phyloP scores from a whole-genome alignment of 495 filamentous ascomycete species.

The Xylaria acuta region DNA sequence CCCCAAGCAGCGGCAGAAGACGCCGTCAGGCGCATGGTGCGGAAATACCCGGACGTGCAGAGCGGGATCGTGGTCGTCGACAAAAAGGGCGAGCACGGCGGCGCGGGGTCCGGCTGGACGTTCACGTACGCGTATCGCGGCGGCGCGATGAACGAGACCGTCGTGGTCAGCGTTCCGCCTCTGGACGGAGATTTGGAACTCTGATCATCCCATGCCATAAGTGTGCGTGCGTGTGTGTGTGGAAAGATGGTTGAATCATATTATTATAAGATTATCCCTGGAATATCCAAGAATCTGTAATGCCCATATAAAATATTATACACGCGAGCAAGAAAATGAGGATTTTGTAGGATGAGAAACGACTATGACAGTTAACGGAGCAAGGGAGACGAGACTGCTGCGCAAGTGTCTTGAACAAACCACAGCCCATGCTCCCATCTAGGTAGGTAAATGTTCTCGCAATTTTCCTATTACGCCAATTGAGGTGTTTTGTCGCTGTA shows the following conservation, averaged over 20 bases:
- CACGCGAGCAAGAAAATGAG: neutral
- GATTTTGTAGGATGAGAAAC: neutral
- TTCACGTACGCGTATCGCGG: conserved; percentile 55
- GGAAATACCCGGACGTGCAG: conserved; percentile 48
- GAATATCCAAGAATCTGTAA: neutral
- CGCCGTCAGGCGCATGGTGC: conserved; percentile 52
- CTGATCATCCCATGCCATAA: neutral
- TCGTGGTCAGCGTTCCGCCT: conserved; percentile 48
- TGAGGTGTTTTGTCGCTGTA: neutral
- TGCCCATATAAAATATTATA: too few species aligned
- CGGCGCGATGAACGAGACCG: conserved; percentile 48
- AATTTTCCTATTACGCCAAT: neutral
- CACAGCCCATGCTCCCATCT: too few species aligned
- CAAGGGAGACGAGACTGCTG: too few species aligned
- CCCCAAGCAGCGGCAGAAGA: conserved; percentile 52
- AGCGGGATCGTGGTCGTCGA: conserved; percentile 56
- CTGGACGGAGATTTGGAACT: conserved; percentile 28
- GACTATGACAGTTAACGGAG: too few species aligned
- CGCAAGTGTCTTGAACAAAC: too few species aligned
- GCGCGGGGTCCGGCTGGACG: conserved; percentile 54
- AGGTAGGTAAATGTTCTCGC: neutral
- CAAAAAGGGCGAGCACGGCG: conserved; percentile 49
- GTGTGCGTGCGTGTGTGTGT: neutral
- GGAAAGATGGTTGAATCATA: neutral
- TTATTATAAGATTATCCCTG: neutral